Percentiles rank a stretch among this genome's conserved stretches.
phyloP scores from a whole-genome alignment of 345 rosid species.

The Brassica cretica region DNA sequence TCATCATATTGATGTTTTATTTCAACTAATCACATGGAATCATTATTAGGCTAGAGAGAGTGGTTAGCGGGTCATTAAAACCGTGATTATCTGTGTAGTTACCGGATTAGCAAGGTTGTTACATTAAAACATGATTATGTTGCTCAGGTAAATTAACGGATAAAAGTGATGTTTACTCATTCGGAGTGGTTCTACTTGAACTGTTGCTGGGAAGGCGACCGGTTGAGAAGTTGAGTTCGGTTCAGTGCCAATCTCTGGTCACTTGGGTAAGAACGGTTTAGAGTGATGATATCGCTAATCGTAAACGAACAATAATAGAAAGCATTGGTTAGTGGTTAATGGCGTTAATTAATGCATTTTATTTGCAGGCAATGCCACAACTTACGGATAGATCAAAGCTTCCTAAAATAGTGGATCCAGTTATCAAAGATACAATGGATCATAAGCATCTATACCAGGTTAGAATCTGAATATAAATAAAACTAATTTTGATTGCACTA shows the following conservation, averaged over 20 bases:
- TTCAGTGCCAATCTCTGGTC: slow-evolving; percentile 88
- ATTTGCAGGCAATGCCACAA: slow-evolving; percentile 92
- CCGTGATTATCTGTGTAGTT: background rate
- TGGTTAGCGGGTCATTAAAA: background rate
- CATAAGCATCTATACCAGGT: slow-evolving; percentile 91
- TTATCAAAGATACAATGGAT: slow-evolving; percentile 71
- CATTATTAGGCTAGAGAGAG: slow-evolving; percentile 8
- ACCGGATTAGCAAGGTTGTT: background rate
- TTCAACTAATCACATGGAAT: slow-evolving; percentile 30
- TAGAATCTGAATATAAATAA: slow-evolving; percentile 6
- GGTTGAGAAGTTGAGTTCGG: slow-evolving; percentile 79
- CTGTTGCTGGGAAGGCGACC: slow-evolving; percentile 83
- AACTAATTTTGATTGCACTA: background rate
- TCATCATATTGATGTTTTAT: background rate
- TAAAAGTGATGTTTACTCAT: slow-evolving; percentile 93
- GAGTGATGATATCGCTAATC: background rate
- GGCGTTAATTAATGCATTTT: background rate
- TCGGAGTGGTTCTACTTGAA: slow-evolving; percentile 92
- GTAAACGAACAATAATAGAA: background rate
- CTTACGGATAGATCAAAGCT: slow-evolving; percentile 85
- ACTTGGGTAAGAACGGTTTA: slow-evolving; percentile 67
- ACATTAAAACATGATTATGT: background rate
- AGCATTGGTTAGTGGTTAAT: slow-evolving; percentile 10
- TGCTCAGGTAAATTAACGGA: slow-evolving; percentile 75
- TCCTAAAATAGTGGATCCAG: slow-evolving; percentile 84